Evolutionary conservation across 352 stramenopile species (phyloP).

Genomic region (Pythium scleroteichum): DNA sequence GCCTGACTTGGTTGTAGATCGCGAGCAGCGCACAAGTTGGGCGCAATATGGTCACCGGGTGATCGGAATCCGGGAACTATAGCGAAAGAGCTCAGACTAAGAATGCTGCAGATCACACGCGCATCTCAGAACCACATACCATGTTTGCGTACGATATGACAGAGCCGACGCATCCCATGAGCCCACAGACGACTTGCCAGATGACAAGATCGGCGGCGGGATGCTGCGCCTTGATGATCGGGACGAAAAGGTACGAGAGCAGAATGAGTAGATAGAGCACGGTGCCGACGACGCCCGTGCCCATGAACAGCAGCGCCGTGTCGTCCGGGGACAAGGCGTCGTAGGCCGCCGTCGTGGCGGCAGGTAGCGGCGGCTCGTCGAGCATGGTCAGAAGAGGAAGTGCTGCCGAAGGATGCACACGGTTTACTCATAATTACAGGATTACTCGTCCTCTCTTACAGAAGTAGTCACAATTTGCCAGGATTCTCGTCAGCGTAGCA

Average conservation of each 20-base stretch:
- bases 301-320: conserved; percentile 56
- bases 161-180: conserved; percentile 63
- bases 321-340: conserved; percentile 57
- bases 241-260: conserved; percentile 68
- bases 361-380: background rate
- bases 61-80: conserved; percentile 8
- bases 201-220: conserved; percentile 73
- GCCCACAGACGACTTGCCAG: conserved; percentile 70
- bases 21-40: conserved; percentile 51
- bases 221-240: conserved; percentile 80
- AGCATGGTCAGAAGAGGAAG: conserved; percentile 1
- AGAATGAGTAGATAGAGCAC: conserved; percentile 67
- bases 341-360: conserved; percentile 29
- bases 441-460: no score
- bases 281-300: conserved; percentile 54
- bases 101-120: background rate
- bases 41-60: conserved; percentile 7
- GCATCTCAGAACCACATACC: conserved; percentile 24
- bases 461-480: conserved; percentile 10
- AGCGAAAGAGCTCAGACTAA: background rate
- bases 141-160: conserved; percentile 54
- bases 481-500: conserved; percentile 23
- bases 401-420: background rate
- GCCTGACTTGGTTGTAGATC: conserved; percentile 62
- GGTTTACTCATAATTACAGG: background rate